Base-by-base conservation (phyloP, 176 grass and related monocot species). In the Guadua angustifolia region DNA sequence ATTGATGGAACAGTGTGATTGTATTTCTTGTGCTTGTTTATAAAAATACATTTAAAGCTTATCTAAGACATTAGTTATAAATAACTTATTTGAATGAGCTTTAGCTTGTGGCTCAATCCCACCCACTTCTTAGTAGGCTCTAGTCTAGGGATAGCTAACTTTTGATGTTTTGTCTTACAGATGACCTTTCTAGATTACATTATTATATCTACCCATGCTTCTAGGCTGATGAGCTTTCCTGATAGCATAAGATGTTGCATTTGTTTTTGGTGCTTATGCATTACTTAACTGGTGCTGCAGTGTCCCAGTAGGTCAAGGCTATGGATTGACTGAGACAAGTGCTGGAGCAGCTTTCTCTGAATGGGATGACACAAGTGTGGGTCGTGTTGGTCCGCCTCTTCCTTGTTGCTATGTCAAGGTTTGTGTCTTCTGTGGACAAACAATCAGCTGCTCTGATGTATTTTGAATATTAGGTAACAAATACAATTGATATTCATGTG, bases 311-410 rank as follows among this genome's bases (percentile, higher is more conserved):
- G 94, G 92, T 75, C 94, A 97, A 92, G 94, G 85, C 69, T 97
- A 97, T 89, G 95, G 95, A 57, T 85, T 97, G 71, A 97, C 95
- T 9, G 95, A 97, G 83, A 97, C 95, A n/a, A 88, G 84, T 88
- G 95, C 90, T 46, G 95, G 92, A 56, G 92, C 90, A 82, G 70
- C 95, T 32, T 94, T 94, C 84, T 84, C 86, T 78, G 92, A 97
- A 60, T 88, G 65, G 50, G 90, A 94, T 84, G 95, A 97, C 52
- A 81, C 52, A 57, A 86, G 74, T 64, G 84, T 94, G 58, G 92
- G 92, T 40, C 90, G 90, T 81, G 95, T 94, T 85, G 92, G 95
- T 66, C 90, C 92, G 53, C 95, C 95, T 25, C 90, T 97, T 78
- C 92, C 92, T 71, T 94, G 92, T 73, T 94, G 86, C 82, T 94